Percentiles rank a stretch among this genome's conserved stretches.
Conservation (phyloP, 2,329 filamentous ascomycete genomes). For the Colletotrichum musicola region DNA sequence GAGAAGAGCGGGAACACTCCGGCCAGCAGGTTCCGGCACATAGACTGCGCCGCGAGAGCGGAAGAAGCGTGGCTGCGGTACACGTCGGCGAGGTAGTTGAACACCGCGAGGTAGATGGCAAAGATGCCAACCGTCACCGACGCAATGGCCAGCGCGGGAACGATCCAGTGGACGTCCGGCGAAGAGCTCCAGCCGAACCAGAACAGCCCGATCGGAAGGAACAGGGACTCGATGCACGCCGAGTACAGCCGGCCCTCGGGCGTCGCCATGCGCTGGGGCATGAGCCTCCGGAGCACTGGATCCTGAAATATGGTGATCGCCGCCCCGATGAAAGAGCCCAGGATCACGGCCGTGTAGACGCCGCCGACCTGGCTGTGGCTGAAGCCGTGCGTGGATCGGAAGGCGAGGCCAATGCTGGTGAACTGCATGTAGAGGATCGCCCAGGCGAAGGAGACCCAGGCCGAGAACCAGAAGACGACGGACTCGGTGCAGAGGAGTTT, state of each 20-base stretch:
- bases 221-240: conserved; percentile 48
- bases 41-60: conserved; percentile 87
- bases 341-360: conserved; percentile 1
- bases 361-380: conserved; percentile 54
- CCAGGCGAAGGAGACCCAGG: conserved; percentile 64
- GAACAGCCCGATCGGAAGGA: conserved; percentile 70
- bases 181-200: conserved; percentile 69
- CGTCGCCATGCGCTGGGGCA: conserved; percentile 54
- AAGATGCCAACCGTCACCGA: conserved; percentile 71
- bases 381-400: conserved; percentile 59
- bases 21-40: conserved; percentile 85
- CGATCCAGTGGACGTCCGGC: conserved; percentile 64
- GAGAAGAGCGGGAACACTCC: conserved; percentile 86
- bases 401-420: conserved; percentile 62
- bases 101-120: conserved; percentile 66
- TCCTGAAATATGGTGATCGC: conserved; percentile 79
- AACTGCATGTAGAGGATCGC: conserved; percentile 67
- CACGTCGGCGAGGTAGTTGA: conserved; percentile 66
- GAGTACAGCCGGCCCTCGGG: conserved; percentile 88
- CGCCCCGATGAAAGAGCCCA: conserved; percentile 67
- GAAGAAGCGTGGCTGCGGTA: conserved; percentile 61
- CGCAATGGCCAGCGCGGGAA: conserved; percentile 67
- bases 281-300: conserved; percentile 36
- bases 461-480: conserved; percentile 67
- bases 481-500: conserved; percentile 74